Percentiles rank a stretch among this genome's conserved stretches.
These are phyloP conservation scores for Tolypocladium tropicale DNA, from an alignment of 2,329 filamentous ascomycete genomes.

Conservation along the genomic window DNA sequence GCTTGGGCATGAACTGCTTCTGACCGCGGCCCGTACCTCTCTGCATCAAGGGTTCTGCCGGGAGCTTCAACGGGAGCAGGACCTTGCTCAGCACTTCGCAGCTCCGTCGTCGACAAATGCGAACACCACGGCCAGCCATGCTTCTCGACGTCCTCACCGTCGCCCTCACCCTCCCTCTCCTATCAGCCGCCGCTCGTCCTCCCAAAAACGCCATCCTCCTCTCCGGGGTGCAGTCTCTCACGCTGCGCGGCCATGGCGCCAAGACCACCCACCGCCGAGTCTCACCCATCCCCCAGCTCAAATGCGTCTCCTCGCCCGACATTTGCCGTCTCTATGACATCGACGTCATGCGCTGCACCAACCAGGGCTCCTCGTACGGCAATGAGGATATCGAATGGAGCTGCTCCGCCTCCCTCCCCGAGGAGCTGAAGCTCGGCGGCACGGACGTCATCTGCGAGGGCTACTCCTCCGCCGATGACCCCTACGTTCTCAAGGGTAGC, in stretches of 20 bases:
- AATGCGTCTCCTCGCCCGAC: constrained; percentile 57
- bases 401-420: constrained; percentile 55
- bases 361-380: constrained; percentile 72
- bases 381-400: constrained; percentile 83
- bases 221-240: constrained; percentile 62
- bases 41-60: neutral
- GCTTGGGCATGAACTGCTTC: neutral
- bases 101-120: neutral
- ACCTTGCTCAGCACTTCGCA: too few relatives aligned
- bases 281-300: constrained; percentile 65
- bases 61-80: neutral
- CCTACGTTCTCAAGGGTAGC: constrained; percentile 80
- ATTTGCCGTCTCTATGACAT: constrained; percentile 62
- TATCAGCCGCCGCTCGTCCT: constrained; percentile 14
- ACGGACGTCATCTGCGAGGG: constrained; percentile 94
- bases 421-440: constrained; percentile 59
- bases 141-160: constrained; percentile 12
- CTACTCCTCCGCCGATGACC: constrained; percentile 65
- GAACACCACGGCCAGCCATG: constrained; percentile 11
- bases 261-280: constrained; percentile 69
- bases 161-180: constrained; percentile 13
- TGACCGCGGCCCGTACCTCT: neutral
- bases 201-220: constrained; percentile 46
- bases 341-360: constrained; percentile 81
- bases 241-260: constrained; percentile 53